Percentiles rank a stretch among this genome's conserved stretches.
Conservation (phyloP, 2,329 filamentous ascomycete species). For the Trichoderma sp. region DNA sequence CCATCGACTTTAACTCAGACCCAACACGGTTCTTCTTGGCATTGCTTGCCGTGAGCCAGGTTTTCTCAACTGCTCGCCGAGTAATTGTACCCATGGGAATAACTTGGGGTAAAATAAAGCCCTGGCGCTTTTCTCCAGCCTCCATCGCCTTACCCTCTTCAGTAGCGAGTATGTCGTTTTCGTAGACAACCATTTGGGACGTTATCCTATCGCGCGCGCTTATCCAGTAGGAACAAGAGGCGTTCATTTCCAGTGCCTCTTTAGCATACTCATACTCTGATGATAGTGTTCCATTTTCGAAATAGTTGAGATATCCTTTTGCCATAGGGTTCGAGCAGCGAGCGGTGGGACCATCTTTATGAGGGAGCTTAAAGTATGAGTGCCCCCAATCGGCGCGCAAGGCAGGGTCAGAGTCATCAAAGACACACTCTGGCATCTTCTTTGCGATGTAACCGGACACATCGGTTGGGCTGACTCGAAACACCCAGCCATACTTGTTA, state of each 20-base stretch:
- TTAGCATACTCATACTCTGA: constrained; percentile 90
- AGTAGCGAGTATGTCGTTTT: constrained; percentile 52
- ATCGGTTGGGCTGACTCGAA: constrained; percentile 66
- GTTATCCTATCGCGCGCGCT: constrained; percentile 89
- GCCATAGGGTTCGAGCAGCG: constrained; percentile 85
- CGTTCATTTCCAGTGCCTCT: constrained; percentile 96
- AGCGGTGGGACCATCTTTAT: constrained; percentile 87
- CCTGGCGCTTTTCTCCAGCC: constrained; percentile 38
- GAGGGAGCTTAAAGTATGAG: constrained; percentile 87
- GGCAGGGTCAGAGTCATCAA: constrained; percentile 68
- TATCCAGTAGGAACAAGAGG: constrained; percentile 98
- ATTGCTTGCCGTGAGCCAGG: constrained; percentile 96
- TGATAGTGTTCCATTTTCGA: constrained; percentile 82
- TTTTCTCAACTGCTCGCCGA: constrained; percentile 90
- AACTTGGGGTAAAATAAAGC: constrained; percentile 90
- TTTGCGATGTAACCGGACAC: constrained; percentile 64
- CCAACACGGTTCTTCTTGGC: constrained; percentile 95
- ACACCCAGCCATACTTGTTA: constrained; percentile 89
- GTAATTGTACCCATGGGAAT: constrained; percentile 99
- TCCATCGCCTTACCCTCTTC: constrained; percentile 5
- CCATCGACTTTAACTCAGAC: constrained; percentile 96
- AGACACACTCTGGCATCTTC: constrained; percentile 71
- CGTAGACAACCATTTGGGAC: constrained; percentile 93
- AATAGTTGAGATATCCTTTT: constrained; percentile 86
- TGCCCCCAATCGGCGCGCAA: constrained; percentile 66